Evolutionary conservation across 2,329 filamentous ascomycete species (phyloP).

Genomic region (Fusarium sp.): DNA sequence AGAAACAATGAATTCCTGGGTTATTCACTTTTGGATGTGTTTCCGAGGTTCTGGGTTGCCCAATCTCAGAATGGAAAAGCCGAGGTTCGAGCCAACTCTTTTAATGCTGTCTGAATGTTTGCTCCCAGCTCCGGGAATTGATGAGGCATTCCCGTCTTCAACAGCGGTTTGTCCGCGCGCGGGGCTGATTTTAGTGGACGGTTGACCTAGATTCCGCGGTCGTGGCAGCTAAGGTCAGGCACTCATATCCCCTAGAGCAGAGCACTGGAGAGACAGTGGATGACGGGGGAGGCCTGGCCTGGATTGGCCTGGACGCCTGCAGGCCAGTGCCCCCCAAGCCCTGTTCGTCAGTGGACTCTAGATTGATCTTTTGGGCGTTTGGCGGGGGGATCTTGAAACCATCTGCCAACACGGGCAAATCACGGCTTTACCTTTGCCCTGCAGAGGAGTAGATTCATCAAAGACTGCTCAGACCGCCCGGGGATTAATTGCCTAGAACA

Average conservation of each 20-base stretch:
- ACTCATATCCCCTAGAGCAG: not conserved
- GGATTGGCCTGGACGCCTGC: not conserved
- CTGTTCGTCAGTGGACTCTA: constrained; percentile 1
- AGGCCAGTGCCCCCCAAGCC: constrained; percentile 3
- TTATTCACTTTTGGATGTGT: constrained; percentile 2
- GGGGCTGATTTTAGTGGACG: constrained; percentile 4
- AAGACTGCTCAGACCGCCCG: constrained; percentile 17
- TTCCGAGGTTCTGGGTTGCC: constrained; percentile 24
- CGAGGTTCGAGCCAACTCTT: constrained; percentile 28
- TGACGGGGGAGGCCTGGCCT: not conserved
- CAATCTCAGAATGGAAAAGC: constrained; percentile 28
- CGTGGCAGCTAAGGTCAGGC: not conserved
- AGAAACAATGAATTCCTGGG: constrained; percentile 14
- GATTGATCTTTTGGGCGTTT: not conserved
- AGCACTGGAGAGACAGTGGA: not conserved
- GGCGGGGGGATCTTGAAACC: constrained; percentile 11
- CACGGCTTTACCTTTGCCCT: constrained; percentile 18
- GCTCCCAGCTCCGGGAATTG: not conserved
- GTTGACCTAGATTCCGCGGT: not conserved
- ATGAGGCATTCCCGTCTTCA: not conserved
- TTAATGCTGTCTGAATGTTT: not conserved
- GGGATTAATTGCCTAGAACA: constrained; percentile 9
- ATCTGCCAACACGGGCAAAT: constrained; percentile 14
- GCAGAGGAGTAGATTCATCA: not conserved
- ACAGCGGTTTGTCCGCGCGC: not conserved